Conservation (phyloP, 1,139 yeast genomes). For the Pichia sp. region DNA sequence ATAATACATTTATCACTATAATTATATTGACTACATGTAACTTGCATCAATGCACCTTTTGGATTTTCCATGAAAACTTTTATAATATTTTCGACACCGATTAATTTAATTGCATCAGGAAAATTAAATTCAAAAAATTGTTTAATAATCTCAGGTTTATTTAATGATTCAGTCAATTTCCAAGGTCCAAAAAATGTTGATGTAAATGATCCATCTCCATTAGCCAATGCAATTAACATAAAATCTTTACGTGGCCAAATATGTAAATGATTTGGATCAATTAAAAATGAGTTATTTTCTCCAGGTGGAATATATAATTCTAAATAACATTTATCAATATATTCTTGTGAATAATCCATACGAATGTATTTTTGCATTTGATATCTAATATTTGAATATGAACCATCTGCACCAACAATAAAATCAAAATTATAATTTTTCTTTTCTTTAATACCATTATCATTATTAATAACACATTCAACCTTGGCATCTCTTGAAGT, state of each 20-base stretch:
- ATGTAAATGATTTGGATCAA: conserved; percentile 76
- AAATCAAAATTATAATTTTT: conserved; percentile 35
- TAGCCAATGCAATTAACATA: conserved; percentile 89
- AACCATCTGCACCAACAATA: conserved; percentile 82
- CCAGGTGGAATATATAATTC: conserved; percentile 71
- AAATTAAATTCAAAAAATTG: conserved; percentile 56
- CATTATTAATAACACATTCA: conserved; percentile 4
- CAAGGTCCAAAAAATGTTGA: conserved; percentile 86
- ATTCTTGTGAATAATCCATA: conserved; percentile 69
- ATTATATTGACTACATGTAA: conserved; percentile 64
- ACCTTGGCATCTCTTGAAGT: conserved; percentile 7
- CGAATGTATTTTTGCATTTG: conserved; percentile 62
- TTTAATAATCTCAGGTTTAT: conserved; percentile 33
- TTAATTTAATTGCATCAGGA: conserved; percentile 65
- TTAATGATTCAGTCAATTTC: conserved; percentile 52
- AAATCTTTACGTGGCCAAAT: conserved; percentile 87
- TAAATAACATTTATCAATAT: conserved; percentile 77
- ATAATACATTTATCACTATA: conserved; percentile 57
- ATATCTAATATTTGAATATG: conserved; percentile 67
- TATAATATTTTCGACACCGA: conserved; percentile 48
- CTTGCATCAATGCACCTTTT: conserved; percentile 67
- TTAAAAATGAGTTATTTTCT: conserved; percentile 35
- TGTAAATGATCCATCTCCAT: conserved; percentile 80
- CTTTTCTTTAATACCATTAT: background rate
- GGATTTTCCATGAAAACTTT: conserved; percentile 57